Base-by-base conservation (phyloP, 306 rosid species). In the Quercus wislizeni region DNA sequence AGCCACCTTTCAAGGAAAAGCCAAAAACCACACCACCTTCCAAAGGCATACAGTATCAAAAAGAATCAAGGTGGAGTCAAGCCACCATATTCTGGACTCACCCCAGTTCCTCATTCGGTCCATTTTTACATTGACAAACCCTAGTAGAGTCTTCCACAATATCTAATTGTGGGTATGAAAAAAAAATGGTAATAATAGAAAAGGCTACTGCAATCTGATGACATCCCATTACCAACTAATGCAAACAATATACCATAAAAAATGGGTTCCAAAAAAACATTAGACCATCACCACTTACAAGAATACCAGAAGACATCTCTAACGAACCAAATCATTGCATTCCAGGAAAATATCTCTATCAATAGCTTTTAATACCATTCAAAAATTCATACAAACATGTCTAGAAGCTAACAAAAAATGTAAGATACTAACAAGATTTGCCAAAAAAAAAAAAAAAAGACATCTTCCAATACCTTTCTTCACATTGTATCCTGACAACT, bases 401-500 rank as follows among this genome's bases (percentile, higher is more conserved):
- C n/a, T 72, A 80, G 31, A 46, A 33, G 49, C 73, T 55, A 61
- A 68, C 67, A 49, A 62, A 46, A 76, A 67, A 58, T 35, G n/a
- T 30, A 33, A 57, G 52, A 73, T 15, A n/a, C 51, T 67, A 41
- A 76, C 23, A 78, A 30, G 35, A 21, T 72, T 55, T 68, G 49
- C 33, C 15, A 25, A 27, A 35, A 30, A 41, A 21, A 21, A 21
- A 13, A 0, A 21, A 21, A 21, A 21, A 21, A 21, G 57, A 75
- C 6, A 58, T 71, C 25, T 19, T 71, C 59, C 82, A 56, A 5
- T 86, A 91, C 99, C 99, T 93, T 96, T 96, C 85, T 90, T 96
- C 73, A 93, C 97, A 55, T 93, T 96, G 91, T 96, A 96, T 70
- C 99, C 98, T 6, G 99, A 96, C 61, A 83, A 55, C 85, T 62